Conservation (phyloP, 2,329 filamentous ascomycete species). For the Fusarium continuum region DNA sequence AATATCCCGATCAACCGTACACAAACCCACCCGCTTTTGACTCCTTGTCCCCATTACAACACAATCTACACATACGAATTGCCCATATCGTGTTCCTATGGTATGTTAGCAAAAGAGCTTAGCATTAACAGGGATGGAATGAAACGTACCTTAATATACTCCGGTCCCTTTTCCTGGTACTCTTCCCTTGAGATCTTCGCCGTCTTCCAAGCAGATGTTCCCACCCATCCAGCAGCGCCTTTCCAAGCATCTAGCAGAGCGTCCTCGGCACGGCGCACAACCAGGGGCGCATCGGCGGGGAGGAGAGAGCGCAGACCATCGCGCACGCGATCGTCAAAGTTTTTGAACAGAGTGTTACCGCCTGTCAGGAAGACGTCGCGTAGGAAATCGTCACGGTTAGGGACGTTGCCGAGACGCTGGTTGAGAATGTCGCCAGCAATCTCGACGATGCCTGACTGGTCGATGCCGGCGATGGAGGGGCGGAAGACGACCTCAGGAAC, state of each 20-base stretch:
- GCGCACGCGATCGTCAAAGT: slow-evolving; percentile 84
- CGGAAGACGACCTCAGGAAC: slow-evolving; percentile 95
- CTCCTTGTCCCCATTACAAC: slow-evolving; percentile 30
- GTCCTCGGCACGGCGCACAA: slow-evolving; percentile 77
- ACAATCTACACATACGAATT: slow-evolving; percentile 62
- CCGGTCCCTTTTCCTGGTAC: slow-evolving; percentile 89
- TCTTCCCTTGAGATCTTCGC: slow-evolving; percentile 81
- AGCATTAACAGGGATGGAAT: not conserved
- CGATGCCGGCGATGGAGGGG: slow-evolving; percentile 87
- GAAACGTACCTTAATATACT: slow-evolving; percentile 83
- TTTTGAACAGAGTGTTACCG: slow-evolving; percentile 86
- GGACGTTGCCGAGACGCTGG: slow-evolving; percentile 73
- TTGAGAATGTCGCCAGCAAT: slow-evolving; percentile 90
- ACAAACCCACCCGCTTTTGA: slow-evolving; percentile 37
- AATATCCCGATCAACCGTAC: slow-evolving; percentile 30
- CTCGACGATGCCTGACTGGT: slow-evolving; percentile 93
- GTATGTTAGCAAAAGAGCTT: slow-evolving; percentile 25
- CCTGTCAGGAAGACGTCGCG: slow-evolving; percentile 93
- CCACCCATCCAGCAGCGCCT: slow-evolving; percentile 88
- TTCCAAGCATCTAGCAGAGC: slow-evolving; percentile 90
- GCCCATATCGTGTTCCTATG: slow-evolving; percentile 72
- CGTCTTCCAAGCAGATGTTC: slow-evolving; percentile 65
- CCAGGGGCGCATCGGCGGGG: slow-evolving; percentile 73
- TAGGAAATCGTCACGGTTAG: slow-evolving; percentile 73
- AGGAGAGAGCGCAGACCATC: slow-evolving; percentile 77